These are phyloP conservation scores for Cutaneotrichosporon spelunceum DNA, from an alignment of 1,284 basidiomycete genomes.

Conservation along the genomic window DNA sequence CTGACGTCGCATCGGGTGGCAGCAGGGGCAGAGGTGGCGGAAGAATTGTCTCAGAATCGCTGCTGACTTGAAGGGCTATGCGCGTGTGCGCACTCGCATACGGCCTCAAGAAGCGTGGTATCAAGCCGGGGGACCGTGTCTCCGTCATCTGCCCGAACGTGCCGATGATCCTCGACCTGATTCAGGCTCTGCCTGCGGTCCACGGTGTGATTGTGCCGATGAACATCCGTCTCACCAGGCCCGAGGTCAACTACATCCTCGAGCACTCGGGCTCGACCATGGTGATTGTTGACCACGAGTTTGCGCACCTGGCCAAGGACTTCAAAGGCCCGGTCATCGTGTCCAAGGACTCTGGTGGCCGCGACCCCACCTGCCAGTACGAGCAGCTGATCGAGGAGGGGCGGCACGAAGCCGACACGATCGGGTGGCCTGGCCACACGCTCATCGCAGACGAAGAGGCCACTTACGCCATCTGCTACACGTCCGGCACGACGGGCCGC, in stretches of 20 bases:
- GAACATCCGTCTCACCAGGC: constrained; percentile 24
- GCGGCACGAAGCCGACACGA: constrained; percentile 17
- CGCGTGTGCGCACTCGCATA: constrained; percentile 56
- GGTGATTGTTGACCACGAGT: constrained; percentile 24
- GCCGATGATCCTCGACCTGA: constrained; percentile 25
- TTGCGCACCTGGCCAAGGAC: constrained; percentile 19
- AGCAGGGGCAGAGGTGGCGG: no score
- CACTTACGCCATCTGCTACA: constrained; percentile 25
- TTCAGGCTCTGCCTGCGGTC: constrained; percentile 22
- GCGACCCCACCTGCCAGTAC: constrained; percentile 21
- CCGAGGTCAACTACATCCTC: constrained; percentile 25
- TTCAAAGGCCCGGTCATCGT: constrained; percentile 25
- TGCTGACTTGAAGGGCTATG: constrained; percentile 22
- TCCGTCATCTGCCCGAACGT: constrained; percentile 55
- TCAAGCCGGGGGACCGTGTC: constrained; percentile 72
- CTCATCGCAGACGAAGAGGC: constrained; percentile 26
- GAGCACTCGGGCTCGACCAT: constrained; percentile 20
- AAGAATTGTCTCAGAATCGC: not conserved
- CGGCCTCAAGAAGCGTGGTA: constrained; percentile 66
- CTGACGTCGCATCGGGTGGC: no score
- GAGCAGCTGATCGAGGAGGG: constrained; percentile 22
- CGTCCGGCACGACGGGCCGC: constrained; percentile 24
- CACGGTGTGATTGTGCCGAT: constrained; percentile 23
- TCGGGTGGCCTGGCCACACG: constrained; percentile 20
- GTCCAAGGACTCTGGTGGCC: constrained; percentile 18